Evolutionary conservation across 2,329 filamentous ascomycete genomes (phyloP), one percentile per base, ranked within the genome.

Genomic region (Neonectria sp.): DNA sequence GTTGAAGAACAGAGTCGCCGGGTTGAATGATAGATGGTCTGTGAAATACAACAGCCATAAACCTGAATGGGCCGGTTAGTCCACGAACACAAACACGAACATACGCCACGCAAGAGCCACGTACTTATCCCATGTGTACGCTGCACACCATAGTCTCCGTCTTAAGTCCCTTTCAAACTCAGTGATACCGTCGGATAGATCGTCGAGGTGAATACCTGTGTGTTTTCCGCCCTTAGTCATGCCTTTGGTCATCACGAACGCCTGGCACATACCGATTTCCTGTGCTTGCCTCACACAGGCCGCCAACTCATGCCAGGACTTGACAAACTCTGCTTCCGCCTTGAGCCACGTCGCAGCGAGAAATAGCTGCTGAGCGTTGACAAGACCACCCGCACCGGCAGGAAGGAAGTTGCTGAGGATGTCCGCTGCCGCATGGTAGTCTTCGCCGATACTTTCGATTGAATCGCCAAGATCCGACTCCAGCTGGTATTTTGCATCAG

Each of bases 91-190:
- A 4, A 7, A n/a, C 2, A 29, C 5, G 29, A 6, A 17, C 48
- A 29, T 12, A 21, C 21, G 21, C 21, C 21, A 21, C 21, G 21
- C 21, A 21, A 8, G 25, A 45, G 21, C 3, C 24, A 57, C 37
- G 2, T 11, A 57, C 55, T 46, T 57, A n/a, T 46, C 37, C 55
- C 55, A 57, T 1, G 55, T 57, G 13, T 29, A 29, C 8, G 40
- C 37, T 31, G 25, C 33, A 45, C 55, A 57, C 37, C 55, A 46
- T n/a, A 57, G 37, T 11, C 55, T 45, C 24, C 55, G 15, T 33
- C 55, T 57, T 12, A n/a, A 31, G n/a, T 57, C 55, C 13, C 55
- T 57, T 31, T 57, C 55, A 31, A 57, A 57, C 24, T 45, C 55
- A 31, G 25, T 46, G 17, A 57, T 27, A 2, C 40, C 25, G 24